A percentile compares a stretch with the other conserved stretches of the same genome.
Evolutionary conservation across 2,329 filamentous ascomycete genomes (phyloP).

Genomic region (Fusarium marasasianum): DNA sequence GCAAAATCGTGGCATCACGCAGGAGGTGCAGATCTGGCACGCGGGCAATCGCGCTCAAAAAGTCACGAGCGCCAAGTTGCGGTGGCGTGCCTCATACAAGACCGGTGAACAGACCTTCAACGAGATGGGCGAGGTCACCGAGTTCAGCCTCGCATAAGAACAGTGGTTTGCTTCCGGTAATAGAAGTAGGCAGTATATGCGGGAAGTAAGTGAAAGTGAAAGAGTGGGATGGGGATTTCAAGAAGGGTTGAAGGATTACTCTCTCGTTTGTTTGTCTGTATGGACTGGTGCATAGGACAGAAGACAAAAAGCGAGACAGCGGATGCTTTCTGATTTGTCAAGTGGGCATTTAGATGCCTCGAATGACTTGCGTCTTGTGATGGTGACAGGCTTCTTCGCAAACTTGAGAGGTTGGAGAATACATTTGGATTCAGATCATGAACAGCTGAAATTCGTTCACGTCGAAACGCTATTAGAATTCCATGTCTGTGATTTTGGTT

Average conservation of each 20-base stretch:
- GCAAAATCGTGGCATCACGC: constrained; percentile 78
- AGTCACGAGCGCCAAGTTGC: constrained; percentile 84
- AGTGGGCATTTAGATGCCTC: constrained; percentile 15
- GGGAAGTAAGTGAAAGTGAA: not conserved
- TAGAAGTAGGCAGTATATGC: not conserved
- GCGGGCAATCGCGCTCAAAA: constrained; percentile 74
- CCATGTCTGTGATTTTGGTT: not conserved
- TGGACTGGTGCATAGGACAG: constrained; percentile 9
- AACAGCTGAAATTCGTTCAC: not conserved
- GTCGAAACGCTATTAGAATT: not conserved
- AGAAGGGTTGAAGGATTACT: not conserved
- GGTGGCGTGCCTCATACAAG: constrained; percentile 87
- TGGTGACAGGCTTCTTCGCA: not conserved
- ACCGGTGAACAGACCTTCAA: constrained; percentile 72
- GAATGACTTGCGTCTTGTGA: not conserved
- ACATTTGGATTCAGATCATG: not conserved
- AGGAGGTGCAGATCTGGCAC: constrained; percentile 79
- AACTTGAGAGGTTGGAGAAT: not conserved
- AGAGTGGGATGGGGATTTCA: not conserved
- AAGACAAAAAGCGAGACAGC: constrained; percentile 32
- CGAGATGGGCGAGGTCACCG: constrained; percentile 86
- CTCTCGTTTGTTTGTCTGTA: constrained; percentile 2
- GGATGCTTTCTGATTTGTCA: constrained; percentile 25
- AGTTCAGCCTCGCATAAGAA: constrained; percentile 75
- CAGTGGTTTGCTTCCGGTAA: not conserved